phyloP scores from a whole-genome alignment of 139 green algal genomes.

The Astrephomene gubernaculifera region DNA sequence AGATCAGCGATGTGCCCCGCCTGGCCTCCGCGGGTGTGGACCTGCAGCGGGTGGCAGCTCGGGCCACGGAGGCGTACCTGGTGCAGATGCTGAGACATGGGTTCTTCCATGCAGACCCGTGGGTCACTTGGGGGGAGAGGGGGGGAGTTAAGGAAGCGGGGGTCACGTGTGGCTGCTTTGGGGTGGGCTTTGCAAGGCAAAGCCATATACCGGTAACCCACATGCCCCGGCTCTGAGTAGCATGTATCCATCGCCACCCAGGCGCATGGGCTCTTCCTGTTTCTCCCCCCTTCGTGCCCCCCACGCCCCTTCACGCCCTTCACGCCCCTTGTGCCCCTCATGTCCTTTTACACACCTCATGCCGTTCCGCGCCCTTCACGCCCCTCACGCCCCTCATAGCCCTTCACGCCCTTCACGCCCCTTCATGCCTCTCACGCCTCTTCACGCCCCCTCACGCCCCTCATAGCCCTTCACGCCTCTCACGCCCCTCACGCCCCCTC shows the following conservation, averaged over 20 bases:
- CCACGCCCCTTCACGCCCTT: too few relatives aligned
- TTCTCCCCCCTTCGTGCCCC: too few relatives aligned
- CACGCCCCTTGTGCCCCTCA: too few relatives aligned
- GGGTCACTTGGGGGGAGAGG: background rate
- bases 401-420: too few relatives aligned
- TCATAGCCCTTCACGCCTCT: too few relatives aligned
- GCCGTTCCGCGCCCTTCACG: too few relatives aligned
- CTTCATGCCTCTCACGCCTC: too few relatives aligned
- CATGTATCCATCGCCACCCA: background rate
- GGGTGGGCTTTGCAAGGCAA: background rate
- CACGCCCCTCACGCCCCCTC: too few relatives aligned
- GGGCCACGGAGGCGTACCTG: slow-evolving; percentile 95
- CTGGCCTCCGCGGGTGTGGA: slow-evolving; percentile 67
- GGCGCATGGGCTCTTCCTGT: background rate
- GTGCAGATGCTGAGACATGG: slow-evolving; percentile 63
- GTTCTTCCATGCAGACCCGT: slow-evolving; percentile 92
- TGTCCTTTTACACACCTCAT: too few relatives aligned
- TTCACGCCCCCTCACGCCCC: too few relatives aligned
- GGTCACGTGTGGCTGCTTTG: background rate
- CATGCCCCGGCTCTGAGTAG: background rate
- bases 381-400: too few relatives aligned
- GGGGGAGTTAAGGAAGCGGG: background rate
- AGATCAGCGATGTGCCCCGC: slow-evolving; percentile 69
- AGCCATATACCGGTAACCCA: background rate
- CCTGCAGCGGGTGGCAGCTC: slow-evolving; percentile 69